These are phyloP conservation scores for Cercospora sp. DNA, from an alignment of 2,329 filamentous ascomycete genomes.

Conservation along the genomic window DNA sequence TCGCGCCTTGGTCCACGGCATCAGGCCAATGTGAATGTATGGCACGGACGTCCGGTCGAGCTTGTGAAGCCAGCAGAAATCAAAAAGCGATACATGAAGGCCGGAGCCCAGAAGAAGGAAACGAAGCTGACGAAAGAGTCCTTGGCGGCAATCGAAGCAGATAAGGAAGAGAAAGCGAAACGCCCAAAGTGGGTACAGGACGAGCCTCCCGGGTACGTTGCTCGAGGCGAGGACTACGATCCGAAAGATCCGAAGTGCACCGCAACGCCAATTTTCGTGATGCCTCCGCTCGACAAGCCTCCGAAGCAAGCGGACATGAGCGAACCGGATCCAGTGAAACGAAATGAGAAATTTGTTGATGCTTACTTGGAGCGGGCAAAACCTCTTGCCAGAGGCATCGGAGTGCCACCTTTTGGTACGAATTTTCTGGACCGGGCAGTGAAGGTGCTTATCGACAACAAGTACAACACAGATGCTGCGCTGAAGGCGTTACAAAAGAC, in stretches of 20 bases:
- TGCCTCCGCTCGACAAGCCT: conserved; percentile 44
- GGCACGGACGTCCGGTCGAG: conserved; percentile 84
- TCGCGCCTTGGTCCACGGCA: conserved; percentile 88
- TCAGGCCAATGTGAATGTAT: conserved; percentile 80
- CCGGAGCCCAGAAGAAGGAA: conserved; percentile 66
- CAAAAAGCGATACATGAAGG: conserved; percentile 72
- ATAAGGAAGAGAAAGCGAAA: conserved; percentile 74
- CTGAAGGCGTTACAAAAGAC: conserved; percentile 67
- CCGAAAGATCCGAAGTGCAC: conserved; percentile 74
- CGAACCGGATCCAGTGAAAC: conserved; percentile 13
- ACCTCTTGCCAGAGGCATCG: conserved; percentile 63
- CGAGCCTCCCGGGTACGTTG: conserved; percentile 80
- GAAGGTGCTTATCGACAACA: conserved; percentile 68
- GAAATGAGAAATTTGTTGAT: conserved; percentile 62
- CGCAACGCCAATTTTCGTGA: conserved; percentile 74
- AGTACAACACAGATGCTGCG: conserved; percentile 70
- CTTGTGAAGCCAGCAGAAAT: conserved; percentile 85
- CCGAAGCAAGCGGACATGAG: conserved; percentile 24
- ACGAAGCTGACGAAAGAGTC: conserved; percentile 77
- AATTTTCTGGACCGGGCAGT: conserved; percentile 86
- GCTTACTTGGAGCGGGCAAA: conserved; percentile 74
- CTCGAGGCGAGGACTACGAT: conserved; percentile 75
- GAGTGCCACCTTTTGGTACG: conserved; percentile 73
- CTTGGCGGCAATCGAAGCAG: conserved; percentile 74
- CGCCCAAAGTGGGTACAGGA: conserved; percentile 93